phyloP scores from a whole-genome alignment of 2,329 filamentous ascomycete genomes.

The Ophiobolus disseminans region DNA sequence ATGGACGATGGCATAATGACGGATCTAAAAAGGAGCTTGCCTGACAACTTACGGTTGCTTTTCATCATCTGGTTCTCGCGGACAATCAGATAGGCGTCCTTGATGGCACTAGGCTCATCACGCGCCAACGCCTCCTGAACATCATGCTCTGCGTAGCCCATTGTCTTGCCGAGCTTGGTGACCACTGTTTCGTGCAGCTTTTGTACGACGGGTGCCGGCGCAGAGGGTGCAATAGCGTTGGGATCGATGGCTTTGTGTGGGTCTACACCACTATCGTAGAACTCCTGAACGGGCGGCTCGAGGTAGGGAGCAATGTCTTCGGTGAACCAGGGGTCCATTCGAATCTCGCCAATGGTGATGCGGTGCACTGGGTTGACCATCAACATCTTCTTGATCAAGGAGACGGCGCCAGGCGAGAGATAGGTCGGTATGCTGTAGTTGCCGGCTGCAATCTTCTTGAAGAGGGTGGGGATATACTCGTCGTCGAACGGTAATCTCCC shows the following conservation, averaged over 20 bases:
- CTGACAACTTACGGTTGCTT: slow-evolving; percentile 75
- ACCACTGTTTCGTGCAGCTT: slow-evolving; percentile 92
- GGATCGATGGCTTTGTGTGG: slow-evolving; percentile 89
- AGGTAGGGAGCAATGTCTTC: slow-evolving; percentile 87
- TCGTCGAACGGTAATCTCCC: slow-evolving; percentile 90
- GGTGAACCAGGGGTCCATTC: slow-evolving; percentile 91
- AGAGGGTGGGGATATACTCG: slow-evolving; percentile 95
- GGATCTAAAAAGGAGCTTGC: too few species aligned
- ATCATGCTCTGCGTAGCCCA: slow-evolving; percentile 95
- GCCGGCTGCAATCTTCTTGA: slow-evolving; percentile 96
- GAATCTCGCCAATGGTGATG: slow-evolving; percentile 92
- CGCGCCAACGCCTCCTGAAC: slow-evolving; percentile 92
- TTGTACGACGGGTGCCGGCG: slow-evolving; percentile 77
- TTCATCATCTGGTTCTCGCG: slow-evolving; percentile 98
- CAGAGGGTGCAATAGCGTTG: slow-evolving; percentile 76
- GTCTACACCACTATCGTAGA: slow-evolving; percentile 91
- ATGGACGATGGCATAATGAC: too few species aligned
- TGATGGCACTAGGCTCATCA: slow-evolving; percentile 95
- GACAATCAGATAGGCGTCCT: slow-evolving; percentile 98
- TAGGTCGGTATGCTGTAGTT: slow-evolving; percentile 92
- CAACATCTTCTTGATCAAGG: slow-evolving; percentile 89
- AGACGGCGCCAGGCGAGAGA: slow-evolving; percentile 82
- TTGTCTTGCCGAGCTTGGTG: slow-evolving; percentile 94
- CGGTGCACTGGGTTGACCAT: slow-evolving; percentile 94
- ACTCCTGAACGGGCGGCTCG: slow-evolving; percentile 86